Evolutionary conservation across 768 basidiomycete species (phyloP).

Genomic region (Naematelia aurantialba): DNA sequence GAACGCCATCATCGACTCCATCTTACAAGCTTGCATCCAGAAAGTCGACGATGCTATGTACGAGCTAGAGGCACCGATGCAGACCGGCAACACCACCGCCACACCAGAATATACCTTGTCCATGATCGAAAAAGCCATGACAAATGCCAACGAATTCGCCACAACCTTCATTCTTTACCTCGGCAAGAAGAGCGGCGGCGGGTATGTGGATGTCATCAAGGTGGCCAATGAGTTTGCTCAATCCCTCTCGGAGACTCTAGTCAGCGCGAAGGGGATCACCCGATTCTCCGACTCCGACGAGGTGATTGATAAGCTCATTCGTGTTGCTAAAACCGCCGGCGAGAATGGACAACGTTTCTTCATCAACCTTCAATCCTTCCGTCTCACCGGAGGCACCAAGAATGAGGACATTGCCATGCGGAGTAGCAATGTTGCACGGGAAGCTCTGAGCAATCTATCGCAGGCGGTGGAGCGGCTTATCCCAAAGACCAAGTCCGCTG

Average conservation of each 20-base stretch:
- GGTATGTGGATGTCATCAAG: conserved; percentile 97
- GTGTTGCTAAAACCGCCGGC: conserved; percentile 76
- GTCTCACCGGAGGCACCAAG: conserved; percentile 75
- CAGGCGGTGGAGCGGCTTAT: conserved; percentile 80
- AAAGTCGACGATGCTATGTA: conserved; percentile 97
- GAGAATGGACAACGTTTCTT: conserved; percentile 88
- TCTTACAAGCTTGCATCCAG: conserved; percentile 90
- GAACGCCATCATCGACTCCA: conserved; percentile 97
- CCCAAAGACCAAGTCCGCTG: conserved; percentile 66
- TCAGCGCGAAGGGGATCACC: conserved; percentile 93
- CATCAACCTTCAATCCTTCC: conserved; percentile 93
- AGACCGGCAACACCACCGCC: conserved; percentile 91
- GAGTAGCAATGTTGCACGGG: conserved; percentile 80
- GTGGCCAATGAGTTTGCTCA: conserved; percentile 95
- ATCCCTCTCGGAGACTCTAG: conserved; percentile 81
- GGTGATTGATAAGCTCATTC: conserved; percentile 82
- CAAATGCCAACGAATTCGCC: conserved; percentile 93
- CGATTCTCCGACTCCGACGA: conserved; percentile 87
- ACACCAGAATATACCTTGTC: conserved; percentile 97
- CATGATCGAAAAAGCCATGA: conserved; percentile 94
- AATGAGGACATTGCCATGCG: conserved; percentile 83
- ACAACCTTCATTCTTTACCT: conserved; percentile 88
- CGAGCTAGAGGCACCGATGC: conserved; percentile 92
- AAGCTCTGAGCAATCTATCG: conserved; percentile 75
- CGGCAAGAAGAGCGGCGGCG: conserved; percentile 73